phyloP scores from a whole-genome alignment of 116 monocot species.

The Posidonia oceanica region DNA sequence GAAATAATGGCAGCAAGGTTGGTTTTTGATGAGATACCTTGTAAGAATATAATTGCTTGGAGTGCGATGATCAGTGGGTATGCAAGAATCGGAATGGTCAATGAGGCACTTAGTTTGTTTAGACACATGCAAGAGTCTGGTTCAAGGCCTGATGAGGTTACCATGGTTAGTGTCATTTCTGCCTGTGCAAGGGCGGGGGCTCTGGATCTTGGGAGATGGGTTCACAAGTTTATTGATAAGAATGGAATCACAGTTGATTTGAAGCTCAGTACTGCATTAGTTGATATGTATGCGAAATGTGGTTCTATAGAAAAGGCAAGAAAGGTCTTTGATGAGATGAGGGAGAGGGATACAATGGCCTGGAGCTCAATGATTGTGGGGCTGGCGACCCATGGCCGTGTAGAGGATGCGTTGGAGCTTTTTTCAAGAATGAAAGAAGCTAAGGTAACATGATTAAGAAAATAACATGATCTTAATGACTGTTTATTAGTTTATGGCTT shows the following conservation, averaged over 20 bases:
- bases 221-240: slow-evolving; percentile 66
- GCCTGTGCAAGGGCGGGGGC: slow-evolving; percentile 83
- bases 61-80: slow-evolving; percentile 89
- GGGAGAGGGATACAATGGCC: slow-evolving; percentile 56
- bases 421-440: slow-evolving; percentile 54
- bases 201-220: slow-evolving; percentile 72
- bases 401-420: slow-evolving; percentile 59
- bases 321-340: slow-evolving; percentile 64
- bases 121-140: slow-evolving; percentile 56
- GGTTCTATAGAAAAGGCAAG: slow-evolving; percentile 56
- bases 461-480: too few relatives aligned
- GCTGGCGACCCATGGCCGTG: slow-evolving; percentile 70
- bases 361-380: slow-evolving; percentile 93
- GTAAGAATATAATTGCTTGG: slow-evolving; percentile 68
- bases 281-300: slow-evolving; percentile 93
- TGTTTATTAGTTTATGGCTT: too few relatives aligned
- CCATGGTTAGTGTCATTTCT: slow-evolving; percentile 84
- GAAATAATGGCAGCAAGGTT: slow-evolving; percentile 29
- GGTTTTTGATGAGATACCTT: slow-evolving; percentile 46
- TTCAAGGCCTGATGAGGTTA: slow-evolving; percentile 68
- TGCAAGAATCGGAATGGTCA: slow-evolving; percentile 76
- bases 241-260: slow-evolving; percentile 57
- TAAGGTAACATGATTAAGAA: slow-evolving; percentile 30
- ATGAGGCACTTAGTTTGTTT: slow-evolving; percentile 64
- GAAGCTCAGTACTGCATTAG: slow-evolving; percentile 59